A percentile compares a stretch with the other conserved stretches of the same genome.
Conservation (phyloP, 108 stramenopile genomes). For the Nitzschia sp. region DNA sequence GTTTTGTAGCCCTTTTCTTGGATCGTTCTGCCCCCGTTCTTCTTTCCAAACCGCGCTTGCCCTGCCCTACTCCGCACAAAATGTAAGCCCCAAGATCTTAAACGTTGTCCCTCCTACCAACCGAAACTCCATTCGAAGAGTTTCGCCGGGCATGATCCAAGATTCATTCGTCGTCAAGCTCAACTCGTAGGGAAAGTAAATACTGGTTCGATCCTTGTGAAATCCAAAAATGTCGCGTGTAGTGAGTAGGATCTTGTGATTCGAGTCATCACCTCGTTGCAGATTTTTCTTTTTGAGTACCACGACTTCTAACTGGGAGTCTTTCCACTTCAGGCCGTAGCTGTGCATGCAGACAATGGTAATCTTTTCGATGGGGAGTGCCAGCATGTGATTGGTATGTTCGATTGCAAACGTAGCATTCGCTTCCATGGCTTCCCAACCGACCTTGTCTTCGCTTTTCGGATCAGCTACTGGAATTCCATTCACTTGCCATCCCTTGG, state of each 20-base stretch:
- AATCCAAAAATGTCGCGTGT: background rate
- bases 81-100: background rate
- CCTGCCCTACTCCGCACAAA: background rate
- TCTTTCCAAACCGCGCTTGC: no score
- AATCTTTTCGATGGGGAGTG: background rate
- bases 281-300: background rate
- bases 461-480: background rate
- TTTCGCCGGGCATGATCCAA: background rate
- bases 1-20: no score
- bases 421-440: background rate
- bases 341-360: background rate
- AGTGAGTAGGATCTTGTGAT: background rate
- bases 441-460: background rate
- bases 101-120: background rate
- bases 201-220: background rate
- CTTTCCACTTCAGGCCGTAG: background rate
- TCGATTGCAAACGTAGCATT: background rate
- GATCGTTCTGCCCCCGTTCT: no score
- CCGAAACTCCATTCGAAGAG: background rate
- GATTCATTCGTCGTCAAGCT: background rate
- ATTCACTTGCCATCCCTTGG: background rate
- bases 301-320: background rate
- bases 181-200: background rate
- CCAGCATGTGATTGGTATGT: background rate
- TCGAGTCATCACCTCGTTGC: background rate